Base-by-base conservation (phyloP, 2,329 filamentous ascomycete species). In the Paracoccidioides lutzii region DNA sequence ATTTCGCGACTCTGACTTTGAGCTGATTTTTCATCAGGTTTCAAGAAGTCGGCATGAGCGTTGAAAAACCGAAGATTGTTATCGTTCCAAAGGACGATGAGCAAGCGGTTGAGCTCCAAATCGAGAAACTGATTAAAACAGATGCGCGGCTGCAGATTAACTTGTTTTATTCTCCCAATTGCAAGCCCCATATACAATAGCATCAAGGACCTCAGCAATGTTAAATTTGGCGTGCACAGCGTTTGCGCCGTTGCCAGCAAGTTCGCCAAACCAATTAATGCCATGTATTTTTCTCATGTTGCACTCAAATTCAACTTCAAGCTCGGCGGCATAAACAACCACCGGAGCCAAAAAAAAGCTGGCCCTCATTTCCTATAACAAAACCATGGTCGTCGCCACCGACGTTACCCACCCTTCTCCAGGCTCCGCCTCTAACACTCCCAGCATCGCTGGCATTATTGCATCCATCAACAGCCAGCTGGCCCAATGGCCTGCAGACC, bases 361-460 rank as follows among this genome's bases (percentile, higher is more conserved):
- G 4, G 77, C 76, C 1, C 75, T 89, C 0, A 70, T 90, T 55
- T 73, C 75, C 44, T 76, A 84, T 35, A 80, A 80, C 1, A 83
- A 83, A 61, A 94, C 89, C 0, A 95, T 96, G 83, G 73, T 95
- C 0, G 81, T 94, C 7, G 90, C 90, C 0, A 84, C 93, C 61
- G 90, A 95, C 64, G 90, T 95, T 0, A 94, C 89, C 0, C 90
- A 95, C 63, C 90, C 90, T 0, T 91, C 89, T 15, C 80, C 82
- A 0, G 81, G 80, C 0, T 83, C 78, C 2, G 67, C 75, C 0
- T 69, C 75, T 0, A 69, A 67, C 0, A 81, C 86, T 0, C 88
- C 88, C 0, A 93, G 87, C 67, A 78, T 94, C 52, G 88, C 88
- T 2, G 87, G 83, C 0, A 80, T 96, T 53, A 90, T 95, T 5